Evolutionary conservation across 2,329 filamentous ascomycete genomes (phyloP), one percentile per base, ranked within the genome.

Genomic region (Simplicillium sp.): DNA sequence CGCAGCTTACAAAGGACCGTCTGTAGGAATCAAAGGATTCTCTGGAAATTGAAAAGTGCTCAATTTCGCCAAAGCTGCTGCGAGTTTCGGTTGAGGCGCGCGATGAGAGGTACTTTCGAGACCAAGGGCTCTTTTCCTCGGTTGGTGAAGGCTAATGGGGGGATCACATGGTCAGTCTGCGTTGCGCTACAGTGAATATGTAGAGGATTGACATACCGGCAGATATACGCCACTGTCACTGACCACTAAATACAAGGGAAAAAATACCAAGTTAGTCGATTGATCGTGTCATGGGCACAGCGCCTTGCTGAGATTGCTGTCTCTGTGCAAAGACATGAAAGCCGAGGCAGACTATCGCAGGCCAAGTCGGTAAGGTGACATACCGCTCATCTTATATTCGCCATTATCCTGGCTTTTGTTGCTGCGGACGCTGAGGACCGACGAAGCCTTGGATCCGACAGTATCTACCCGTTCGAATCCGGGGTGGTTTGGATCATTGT

Each of bases 1-100:
- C 9, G 11, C 13, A 31, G n/a, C 83, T 52, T 75, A 95, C 90
- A 68, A 97, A 97, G 48, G 89, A 96, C 54, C 92, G 80, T 48
- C 92, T 76, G 65, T 97, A 97, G 3, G 89, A 95, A 60, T 97
- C 92, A 56, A 97, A 97, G 2, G 89, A 96, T 65, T 97, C 92
- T 54, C 90, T 78, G 31, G 89, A 95, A 59, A 97, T 97, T 48
- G 84, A 87, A 59, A 97, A 97, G 12, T 84, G 88, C 58, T 97
- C 90, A 52, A 88, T 89, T 46, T 94, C 87, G 53, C 81, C 80
- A 44, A 86, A 68, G 51, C 83, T 77, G 56, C 74, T 79, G 42
- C 65, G 64, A 28, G 67, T 73, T 48, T 77, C 72, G 49, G 66
- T 70, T 5, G 77, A 80, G 34, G 65, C 66, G 42, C 73, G 67